phyloP scores from a whole-genome alignment of 208 protist genomes.

The Acanthamoeba comandoni region DNA sequence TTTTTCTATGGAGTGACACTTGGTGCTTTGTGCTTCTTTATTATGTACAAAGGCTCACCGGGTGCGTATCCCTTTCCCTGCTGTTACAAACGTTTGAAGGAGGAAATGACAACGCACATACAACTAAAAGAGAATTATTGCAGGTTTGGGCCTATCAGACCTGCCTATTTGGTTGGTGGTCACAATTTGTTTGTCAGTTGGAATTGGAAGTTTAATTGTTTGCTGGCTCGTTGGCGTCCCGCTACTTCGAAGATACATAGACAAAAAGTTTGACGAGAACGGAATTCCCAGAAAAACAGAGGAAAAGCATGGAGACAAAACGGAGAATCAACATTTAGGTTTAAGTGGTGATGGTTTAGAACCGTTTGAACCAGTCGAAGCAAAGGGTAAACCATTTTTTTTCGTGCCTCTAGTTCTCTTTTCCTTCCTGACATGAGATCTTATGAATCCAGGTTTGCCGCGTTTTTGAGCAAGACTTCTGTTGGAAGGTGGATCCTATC shows the following conservation, averaged over 20 bases:
- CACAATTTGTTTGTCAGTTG: neutral
- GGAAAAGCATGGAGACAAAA: neutral
- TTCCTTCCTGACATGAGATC: no score
- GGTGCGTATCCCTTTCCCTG: no score
- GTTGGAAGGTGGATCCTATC: no score
- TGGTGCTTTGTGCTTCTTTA: conserved; percentile 45
- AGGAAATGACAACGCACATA: no score
- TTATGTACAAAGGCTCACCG: conserved; percentile 53
- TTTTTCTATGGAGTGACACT: conserved; percentile 32
- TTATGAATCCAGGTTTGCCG: no score
- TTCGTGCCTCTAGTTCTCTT: no score
- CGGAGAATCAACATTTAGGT: neutral
- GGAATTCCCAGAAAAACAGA: conserved; percentile 1
- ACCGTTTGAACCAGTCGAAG: no score
- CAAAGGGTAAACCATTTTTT: no score
- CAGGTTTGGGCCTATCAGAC: neutral
- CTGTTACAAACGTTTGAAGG: no score
- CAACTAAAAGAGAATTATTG: no score
- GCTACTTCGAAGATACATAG: conserved; percentile 7
- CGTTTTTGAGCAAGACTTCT: no score
- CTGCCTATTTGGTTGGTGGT: neutral
- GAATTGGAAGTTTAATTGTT: neutral
- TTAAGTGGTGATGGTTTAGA: no score
- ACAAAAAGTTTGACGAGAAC: conserved; percentile 57
- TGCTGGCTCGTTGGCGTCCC: conserved; percentile 3